phyloP scores from a whole-genome alignment of 176 grass and related monocot species.

The sorghum (Sorghum bicolor) region DNA sequence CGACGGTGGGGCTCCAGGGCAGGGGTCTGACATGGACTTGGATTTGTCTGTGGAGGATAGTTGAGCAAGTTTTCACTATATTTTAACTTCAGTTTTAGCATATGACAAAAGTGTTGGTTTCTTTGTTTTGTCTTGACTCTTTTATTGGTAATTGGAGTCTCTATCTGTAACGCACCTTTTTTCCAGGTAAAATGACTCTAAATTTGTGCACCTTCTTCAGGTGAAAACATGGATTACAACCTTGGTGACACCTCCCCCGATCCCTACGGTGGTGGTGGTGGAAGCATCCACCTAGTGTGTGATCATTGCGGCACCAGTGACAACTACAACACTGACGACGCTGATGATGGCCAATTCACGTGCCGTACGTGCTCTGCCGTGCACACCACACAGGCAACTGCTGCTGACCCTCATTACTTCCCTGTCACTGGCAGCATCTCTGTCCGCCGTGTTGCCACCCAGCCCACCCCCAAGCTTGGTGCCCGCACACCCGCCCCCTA shows the following conservation, averaged over 20 bases:
- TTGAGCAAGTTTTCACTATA: background rate
- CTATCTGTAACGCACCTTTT: background rate
- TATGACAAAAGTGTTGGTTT: background rate
- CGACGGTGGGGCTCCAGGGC: no score
- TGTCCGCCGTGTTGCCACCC: conserved; percentile 11
- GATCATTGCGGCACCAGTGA: conserved; percentile 21
- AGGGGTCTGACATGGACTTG: no score
- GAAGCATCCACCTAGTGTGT: conserved; percentile 38
- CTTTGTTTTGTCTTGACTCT: background rate
- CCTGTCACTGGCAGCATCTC: background rate
- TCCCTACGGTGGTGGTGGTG: background rate
- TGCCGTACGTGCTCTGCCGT: conserved; percentile 47
- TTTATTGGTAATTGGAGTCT: background rate
- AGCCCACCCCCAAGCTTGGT: conserved; percentile 4
- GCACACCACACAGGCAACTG: conserved; percentile 45
- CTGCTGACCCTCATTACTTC: conserved; percentile 38
- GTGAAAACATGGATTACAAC: conserved; percentile 15
- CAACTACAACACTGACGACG: conserved; percentile 36
- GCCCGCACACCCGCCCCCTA: background rate
- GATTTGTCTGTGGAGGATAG: background rate
- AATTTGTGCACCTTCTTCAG: background rate
- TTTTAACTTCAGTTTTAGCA: background rate
- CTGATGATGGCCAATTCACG: conserved; percentile 44
- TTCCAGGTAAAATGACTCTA: background rate
- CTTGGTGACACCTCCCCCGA: background rate